Base-by-base conservation (phyloP, 2,329 filamentous ascomycete species). In the Neopestalotiopsis clavispora region DNA sequence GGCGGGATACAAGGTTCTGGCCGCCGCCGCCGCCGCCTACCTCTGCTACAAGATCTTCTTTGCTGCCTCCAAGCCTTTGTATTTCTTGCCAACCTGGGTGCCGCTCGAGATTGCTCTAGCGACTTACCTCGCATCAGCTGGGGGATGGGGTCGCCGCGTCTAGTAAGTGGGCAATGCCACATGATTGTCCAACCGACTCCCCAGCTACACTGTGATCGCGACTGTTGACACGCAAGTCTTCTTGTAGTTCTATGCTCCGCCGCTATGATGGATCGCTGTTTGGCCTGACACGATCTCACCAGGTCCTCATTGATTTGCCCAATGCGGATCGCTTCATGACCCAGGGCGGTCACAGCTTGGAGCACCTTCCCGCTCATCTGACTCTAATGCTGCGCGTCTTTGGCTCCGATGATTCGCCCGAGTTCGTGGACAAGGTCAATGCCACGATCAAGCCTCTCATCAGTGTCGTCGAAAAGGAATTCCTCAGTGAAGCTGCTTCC, bases 201-300 rank as follows among this genome's bases (percentile, higher is more conserved):
- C 20, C 23, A 28, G 23, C 20, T 13, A 34, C 28, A 12, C 30
- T 20, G 13, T 40, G 28, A 45, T 38, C 34, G 6, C 10, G 34
- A 38, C 6, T 6, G n/a, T 61, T 52, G 23, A 34, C n/a, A 56
- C 32, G 3, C 30, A 49, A 17, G 56, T 10, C 12, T 28, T 12
- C 10, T n/a, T 17, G 20, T 23, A 68, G 67, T 20, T 68, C 67
- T 6, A 23, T 30, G 10, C 12, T 68, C 13, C 45, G 67, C 4
- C 67, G 67, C 3, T 68, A 68, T 49, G 52, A 52, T 56, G 67
- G 67, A 32, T 68, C 67, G 4, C n/a, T 70, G 20, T 72, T 62
- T 34, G 71, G 71, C 34, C 69, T 77, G 20, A 79, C 78, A 72
- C 70, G 72, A 12, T 68, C 72, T n/a, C 70, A 76, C 40, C 74